Conservation (phyloP, 1,139 yeast genomes). For the Petasospora fabianii region DNA sequence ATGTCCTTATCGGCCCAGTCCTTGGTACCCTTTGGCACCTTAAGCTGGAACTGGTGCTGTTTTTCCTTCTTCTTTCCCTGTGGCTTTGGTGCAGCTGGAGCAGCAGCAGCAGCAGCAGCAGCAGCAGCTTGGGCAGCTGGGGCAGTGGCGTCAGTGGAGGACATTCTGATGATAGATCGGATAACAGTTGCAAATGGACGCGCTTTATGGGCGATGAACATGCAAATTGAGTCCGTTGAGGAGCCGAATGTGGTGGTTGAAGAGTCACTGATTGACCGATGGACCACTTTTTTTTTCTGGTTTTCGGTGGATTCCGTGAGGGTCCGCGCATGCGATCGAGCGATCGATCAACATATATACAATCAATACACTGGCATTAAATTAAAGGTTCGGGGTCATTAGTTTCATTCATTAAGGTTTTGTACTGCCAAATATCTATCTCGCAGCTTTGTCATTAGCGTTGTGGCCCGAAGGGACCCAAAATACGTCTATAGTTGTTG, state of each 20-base stretch:
- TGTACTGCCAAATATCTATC: too few relatives aligned
- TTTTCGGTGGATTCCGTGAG: background rate
- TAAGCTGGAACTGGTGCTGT: conserved; percentile 56
- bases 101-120: conserved; percentile 2
- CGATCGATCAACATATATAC: background rate
- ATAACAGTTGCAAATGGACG: background rate
- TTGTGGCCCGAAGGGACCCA: too few relatives aligned
- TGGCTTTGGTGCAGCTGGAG: conserved; percentile 12
- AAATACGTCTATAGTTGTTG: conserved; percentile 5
- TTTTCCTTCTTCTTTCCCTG: conserved; percentile 27
- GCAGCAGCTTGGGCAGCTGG: background rate
- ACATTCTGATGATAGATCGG: conserved; percentile 3
- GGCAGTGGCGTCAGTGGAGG: conserved; percentile 1
- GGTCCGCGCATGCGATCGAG: background rate
- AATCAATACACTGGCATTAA: background rate
- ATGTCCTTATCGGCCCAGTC: conserved; percentile 99
- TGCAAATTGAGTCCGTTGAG: conserved; percentile 2
- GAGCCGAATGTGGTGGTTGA: background rate
- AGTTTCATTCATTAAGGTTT: too few relatives aligned
- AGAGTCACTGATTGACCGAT: background rate
- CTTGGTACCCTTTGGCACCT: conserved; percentile 96
- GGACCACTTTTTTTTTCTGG: conserved; percentile 1
- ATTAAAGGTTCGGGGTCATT: too few relatives aligned
- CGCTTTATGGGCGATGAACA: conserved; percentile 3
- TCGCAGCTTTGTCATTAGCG: too few relatives aligned